These are phyloP conservation scores for Amanita inopinata DNA, from an alignment of 768 basidiomycete species.

Conservation along the genomic window DNA sequence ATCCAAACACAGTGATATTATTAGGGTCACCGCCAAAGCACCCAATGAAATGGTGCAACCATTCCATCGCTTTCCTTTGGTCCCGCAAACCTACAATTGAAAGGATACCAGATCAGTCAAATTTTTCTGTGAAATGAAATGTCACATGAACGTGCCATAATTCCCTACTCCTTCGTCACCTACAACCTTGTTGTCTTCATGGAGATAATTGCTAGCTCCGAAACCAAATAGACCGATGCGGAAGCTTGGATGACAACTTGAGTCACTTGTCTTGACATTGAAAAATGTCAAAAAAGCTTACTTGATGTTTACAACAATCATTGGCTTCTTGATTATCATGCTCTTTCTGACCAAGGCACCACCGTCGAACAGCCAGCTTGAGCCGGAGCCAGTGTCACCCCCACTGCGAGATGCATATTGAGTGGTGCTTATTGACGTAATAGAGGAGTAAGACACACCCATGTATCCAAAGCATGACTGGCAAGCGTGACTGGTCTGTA, in stretches of 20 bases:
- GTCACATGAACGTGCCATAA: constrained; percentile 41
- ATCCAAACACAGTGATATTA: constrained; percentile 45
- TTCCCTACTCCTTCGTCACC: constrained; percentile 71
- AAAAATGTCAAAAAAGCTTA: constrained; percentile 24
- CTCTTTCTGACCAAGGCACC: constrained; percentile 65
- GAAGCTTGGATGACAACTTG: constrained; percentile 34
- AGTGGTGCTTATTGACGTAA: constrained; percentile 6
- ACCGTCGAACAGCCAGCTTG: constrained; percentile 70
- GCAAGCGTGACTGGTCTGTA: constrained; percentile 40
- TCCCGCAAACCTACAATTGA: constrained; percentile 44
- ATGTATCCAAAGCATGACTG: constrained; percentile 84
- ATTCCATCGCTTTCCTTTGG: constrained; percentile 54
- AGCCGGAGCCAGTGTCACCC: constrained; percentile 63
- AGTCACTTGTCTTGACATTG: neutral
- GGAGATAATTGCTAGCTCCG: constrained; percentile 55
- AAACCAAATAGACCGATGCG: constrained; percentile 72
- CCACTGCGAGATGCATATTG: constrained; percentile 34
- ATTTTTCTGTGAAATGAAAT: neutral
- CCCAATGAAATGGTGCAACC: constrained; percentile 48
- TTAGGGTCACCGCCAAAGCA: constrained; percentile 61
- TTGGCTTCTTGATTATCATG: constrained; percentile 48
- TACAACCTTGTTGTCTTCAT: constrained; percentile 53
- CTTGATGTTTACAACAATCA: constrained; percentile 72
- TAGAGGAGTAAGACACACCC: constrained; percentile 38
- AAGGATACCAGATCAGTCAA: constrained; percentile 9